Evolutionary conservation across 2,329 filamentous ascomycete species (phyloP), one percentile per base, ranked within the genome.

Genomic region (Aspergillus ruber): DNA sequence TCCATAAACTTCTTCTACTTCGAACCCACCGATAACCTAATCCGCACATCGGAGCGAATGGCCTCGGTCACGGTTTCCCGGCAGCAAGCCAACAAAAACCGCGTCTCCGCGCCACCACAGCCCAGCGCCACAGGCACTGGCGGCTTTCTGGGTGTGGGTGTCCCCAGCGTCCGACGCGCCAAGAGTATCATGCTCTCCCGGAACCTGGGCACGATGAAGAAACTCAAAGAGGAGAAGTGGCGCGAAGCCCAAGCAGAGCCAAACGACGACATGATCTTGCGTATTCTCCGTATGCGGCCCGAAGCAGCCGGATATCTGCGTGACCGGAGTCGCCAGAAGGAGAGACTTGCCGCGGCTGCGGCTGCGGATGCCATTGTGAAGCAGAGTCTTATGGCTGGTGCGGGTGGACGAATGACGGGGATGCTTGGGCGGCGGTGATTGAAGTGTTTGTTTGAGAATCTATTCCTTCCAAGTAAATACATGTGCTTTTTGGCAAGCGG

Each of bases 1-100:
- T 91, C 89, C 52, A 80, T 98, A 53, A 95, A 95, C 74, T 98
- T 97, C 78, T 98, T 97, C 77, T 98, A 98, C 74, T 94, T 93
- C 63, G 90, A 97, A 61, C 81, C 86, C 27, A 95, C 90, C 1
- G 88, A 94, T 51, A 90, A 87, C 58, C 79, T 98, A 10, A 89
- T 97, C 58, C 86, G 91, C 44, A 95, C 89, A n/a, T 95, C 89
- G 2, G 93, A 98, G 69, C 82, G 88, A 47, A 98, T 98, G 87
- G 91, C 90, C 3, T 85, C 88, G 2, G 89, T 90, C 36, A 94
- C 86, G 3, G 85, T 86, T 8, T 81, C 88, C 50, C 82, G 85
- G 25, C 86, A 94, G 61, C 84, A 90, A 60, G 78, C 79, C 43
- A 74, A 72, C 53, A 67, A 79, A 47, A 86, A 86, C 68, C 82